Evolutionary conservation across 2,329 filamentous ascomycete genomes (phyloP), one percentile per base, ranked within the genome.

Genomic region (Pleoardoris graminearum): DNA sequence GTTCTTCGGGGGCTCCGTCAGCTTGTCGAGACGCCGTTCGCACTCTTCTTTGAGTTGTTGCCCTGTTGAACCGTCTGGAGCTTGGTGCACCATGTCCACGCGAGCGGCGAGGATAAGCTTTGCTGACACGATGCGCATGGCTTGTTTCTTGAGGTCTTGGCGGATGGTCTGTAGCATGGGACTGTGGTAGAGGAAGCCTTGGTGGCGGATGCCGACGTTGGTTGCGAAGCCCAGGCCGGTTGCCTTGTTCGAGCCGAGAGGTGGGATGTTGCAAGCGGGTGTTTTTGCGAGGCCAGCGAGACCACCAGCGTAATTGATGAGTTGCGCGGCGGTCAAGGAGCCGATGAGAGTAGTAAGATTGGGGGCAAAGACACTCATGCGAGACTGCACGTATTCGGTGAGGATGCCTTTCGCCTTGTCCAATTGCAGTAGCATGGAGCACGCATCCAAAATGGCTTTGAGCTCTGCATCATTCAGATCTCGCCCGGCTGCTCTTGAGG

Each of bases 351-450:
- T 87, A 0, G 94, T 96, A 48, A 97, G 77, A 66, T 99, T 99
- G 0, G 94, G 94, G 4, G 94, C 94, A 69, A 97, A 97, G 29
- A 96, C 81, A 61, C 89, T 94, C 90, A 99, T 97, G 56, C 94
- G 89, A 30, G 93, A 97, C 75, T 97, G 90, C 14, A 99, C 94
- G 67, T 96, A 99, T 70, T 94, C 88, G 1, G 90, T 96, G 49
- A 99, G 81, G 0, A 86, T 89, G 56, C 84, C 87, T 75, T 97
- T 97, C 23, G 93, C 91, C 60, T 82, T 86, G 71, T 97, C 91
- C 8, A 99, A 85, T 32, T 86, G 83, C n/a, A 97, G 80, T 8
- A 90, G 88, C 85, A 95, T 94, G 59, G 91, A 85, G 74, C 92
- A 97, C 7, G 91, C 93, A 47, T 83, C 81, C 23, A 88, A 77